Percentiles rank a stretch among this genome's conserved stretches.
These are phyloP conservation scores for Ophiostoma triangulosporum DNA, from an alignment of 2,329 filamentous ascomycete genomes.

Conservation along the genomic window DNA sequence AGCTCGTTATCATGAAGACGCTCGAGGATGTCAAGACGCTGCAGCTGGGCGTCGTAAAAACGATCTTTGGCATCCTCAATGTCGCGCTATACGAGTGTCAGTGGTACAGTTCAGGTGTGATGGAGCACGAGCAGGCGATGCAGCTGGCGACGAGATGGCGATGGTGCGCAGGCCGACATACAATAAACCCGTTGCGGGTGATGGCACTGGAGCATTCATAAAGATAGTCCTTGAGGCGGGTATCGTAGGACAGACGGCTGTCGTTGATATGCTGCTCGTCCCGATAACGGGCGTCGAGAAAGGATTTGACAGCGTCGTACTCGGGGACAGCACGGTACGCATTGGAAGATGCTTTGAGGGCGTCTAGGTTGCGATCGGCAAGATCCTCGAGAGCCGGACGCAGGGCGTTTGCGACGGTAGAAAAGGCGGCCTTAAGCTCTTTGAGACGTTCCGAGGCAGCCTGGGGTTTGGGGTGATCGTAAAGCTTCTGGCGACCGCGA, in stretches of 20 bases:
- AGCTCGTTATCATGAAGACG: constrained; percentile 29
- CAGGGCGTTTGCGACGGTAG: constrained; percentile 46
- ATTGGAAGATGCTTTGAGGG: constrained; percentile 39
- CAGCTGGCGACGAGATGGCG: background rate
- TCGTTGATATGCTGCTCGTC: constrained; percentile 15
- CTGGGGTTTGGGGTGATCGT: constrained; percentile 39
- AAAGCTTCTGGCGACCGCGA: constrained; percentile 42
- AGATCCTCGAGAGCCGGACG: constrained; percentile 54
- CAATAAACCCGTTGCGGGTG: constrained; percentile 10
- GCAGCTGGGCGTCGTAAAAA: constrained; percentile 32
- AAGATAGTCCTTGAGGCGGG: constrained; percentile 5
- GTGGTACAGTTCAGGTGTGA: background rate
- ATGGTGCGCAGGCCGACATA: constrained; percentile 5
- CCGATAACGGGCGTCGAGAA: constrained; percentile 34
- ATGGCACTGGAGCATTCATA: constrained; percentile 6
- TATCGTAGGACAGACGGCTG: constrained; percentile 16
- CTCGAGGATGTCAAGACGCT: constrained; percentile 31
- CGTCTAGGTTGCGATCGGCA: constrained; percentile 44
- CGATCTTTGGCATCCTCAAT: constrained; percentile 25
- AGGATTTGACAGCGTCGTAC: constrained; percentile 34
- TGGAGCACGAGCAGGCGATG: background rate
- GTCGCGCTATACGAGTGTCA: constrained; percentile 12
- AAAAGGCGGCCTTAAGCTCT: constrained; percentile 51
- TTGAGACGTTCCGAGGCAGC: constrained; percentile 50
- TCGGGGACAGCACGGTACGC: constrained; percentile 40